Percentiles rank a stretch among this genome's conserved stretches.
phyloP scores from a whole-genome alignment of 352 stramenopile genomes.

The Phytophthora podocarpi region DNA sequence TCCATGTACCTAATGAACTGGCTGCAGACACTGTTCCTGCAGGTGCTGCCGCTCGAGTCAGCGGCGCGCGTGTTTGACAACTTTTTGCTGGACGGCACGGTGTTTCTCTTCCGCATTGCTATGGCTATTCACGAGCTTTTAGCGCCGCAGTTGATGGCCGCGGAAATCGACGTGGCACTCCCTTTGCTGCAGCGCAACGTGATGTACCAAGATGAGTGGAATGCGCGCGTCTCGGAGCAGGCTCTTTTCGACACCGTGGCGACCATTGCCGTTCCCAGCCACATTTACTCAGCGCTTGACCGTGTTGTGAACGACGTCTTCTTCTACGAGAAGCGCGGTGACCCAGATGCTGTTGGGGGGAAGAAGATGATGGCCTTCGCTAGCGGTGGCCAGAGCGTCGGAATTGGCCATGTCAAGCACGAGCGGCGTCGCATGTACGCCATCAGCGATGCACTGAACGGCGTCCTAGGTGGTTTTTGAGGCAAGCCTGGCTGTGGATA shows the following conservation, averaged over 20 bases:
- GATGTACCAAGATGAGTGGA: constrained; percentile 69
- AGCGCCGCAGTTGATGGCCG: constrained; percentile 47
- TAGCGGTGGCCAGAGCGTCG: constrained; percentile 65
- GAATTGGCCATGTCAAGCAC: constrained; percentile 72
- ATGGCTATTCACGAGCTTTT: constrained; percentile 86
- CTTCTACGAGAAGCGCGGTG: constrained; percentile 78
- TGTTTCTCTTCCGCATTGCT: constrained; percentile 82
- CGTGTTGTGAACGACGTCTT: constrained; percentile 85
- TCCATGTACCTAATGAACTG: constrained; percentile 92
- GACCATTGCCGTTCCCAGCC: constrained; percentile 62
- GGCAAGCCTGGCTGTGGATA: neutral
- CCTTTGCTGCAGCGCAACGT: constrained; percentile 75
- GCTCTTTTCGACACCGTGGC: constrained; percentile 72
- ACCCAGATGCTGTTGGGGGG: constrained; percentile 23
- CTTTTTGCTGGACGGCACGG: constrained; percentile 85
- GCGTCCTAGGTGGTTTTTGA: constrained; percentile 73
- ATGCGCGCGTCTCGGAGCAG: constrained; percentile 62
- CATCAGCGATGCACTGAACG: constrained; percentile 79
- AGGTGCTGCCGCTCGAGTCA: constrained; percentile 80
- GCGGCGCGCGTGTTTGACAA: constrained; percentile 82
- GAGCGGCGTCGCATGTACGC: constrained; percentile 75
- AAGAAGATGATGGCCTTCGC: constrained; percentile 43
- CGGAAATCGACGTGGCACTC: constrained; percentile 78
- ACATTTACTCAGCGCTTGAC: constrained; percentile 75
- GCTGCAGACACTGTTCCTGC: constrained; percentile 87